phyloP scores from a whole-genome alignment of 2,329 filamentous ascomycete genomes.

The Arthrobotrys pseudoclavata region DNA sequence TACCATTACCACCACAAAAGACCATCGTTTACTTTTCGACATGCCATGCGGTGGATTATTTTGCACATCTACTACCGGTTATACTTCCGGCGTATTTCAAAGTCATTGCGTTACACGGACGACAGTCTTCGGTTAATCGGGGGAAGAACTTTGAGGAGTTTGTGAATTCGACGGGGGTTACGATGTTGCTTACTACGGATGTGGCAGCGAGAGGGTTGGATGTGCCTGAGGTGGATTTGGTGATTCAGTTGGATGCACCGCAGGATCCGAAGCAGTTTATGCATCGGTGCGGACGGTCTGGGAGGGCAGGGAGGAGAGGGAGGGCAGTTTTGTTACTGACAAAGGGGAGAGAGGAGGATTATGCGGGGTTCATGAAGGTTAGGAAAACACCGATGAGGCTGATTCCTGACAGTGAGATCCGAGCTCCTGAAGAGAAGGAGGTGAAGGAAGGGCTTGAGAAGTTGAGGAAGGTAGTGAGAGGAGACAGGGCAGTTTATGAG shows the following conservation, averaged over 20 bases:
- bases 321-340: slow-evolving; percentile 88
- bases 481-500: slow-evolving; percentile 80
- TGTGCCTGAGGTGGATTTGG: slow-evolving; percentile 90
- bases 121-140: slow-evolving; percentile 87
- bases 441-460: slow-evolving; percentile 72
- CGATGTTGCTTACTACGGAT: slow-evolving; percentile 90
- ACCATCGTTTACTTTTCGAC: slow-evolving; percentile 94
- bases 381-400: slow-evolving; percentile 79
- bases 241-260: slow-evolving; percentile 84
- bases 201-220: slow-evolving; percentile 91
- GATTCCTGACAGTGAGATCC: slow-evolving; percentile 68
- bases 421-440: slow-evolving; percentile 70
- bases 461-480: slow-evolving; percentile 73
- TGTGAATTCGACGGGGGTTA: slow-evolving; percentile 78
- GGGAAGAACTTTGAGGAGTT: slow-evolving; percentile 89
- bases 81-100: slow-evolving; percentile 78
- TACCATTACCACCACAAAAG: slow-evolving; percentile 81
- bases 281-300: slow-evolving; percentile 90
- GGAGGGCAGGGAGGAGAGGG: slow-evolving; percentile 89
- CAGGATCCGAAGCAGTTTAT: slow-evolving; percentile 96
- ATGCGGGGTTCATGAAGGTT: slow-evolving; percentile 86
- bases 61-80: slow-evolving; percentile 81
- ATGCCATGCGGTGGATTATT: slow-evolving; percentile 95
- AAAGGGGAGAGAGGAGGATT: slow-evolving; percentile 88
- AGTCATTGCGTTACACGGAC: slow-evolving; percentile 88